Percentiles rank a stretch among this genome's conserved stretches.
These are phyloP conservation scores for Auricularia sp. DNA, from an alignment of 768 basidiomycete species.

Conservation along the genomic window DNA sequence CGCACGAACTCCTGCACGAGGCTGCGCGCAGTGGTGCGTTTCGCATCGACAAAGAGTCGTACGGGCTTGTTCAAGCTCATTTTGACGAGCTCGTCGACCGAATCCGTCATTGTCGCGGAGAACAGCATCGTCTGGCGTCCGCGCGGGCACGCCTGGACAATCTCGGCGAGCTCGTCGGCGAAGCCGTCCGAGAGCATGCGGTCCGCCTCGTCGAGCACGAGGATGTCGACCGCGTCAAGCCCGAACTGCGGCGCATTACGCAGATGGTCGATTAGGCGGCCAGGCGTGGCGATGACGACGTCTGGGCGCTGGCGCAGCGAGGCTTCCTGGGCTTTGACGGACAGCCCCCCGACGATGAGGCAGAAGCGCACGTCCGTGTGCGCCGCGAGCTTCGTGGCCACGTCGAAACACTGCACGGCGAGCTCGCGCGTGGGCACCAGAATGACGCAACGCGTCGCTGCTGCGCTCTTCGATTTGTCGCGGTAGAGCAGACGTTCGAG, in stretches of 20 bases:
- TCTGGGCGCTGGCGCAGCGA: constrained; percentile 82
- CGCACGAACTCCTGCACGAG: constrained; percentile 93
- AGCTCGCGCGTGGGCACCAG: constrained; percentile 93
- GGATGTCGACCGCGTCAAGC: constrained; percentile 83
- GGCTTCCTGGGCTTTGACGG: constrained; percentile 84
- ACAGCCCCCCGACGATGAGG: constrained; percentile 91
- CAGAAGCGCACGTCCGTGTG: constrained; percentile 88
- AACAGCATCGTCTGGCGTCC: constrained; percentile 97
- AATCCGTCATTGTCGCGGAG: constrained; percentile 98
- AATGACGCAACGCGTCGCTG: constrained; percentile 81
- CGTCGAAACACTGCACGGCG: constrained; percentile 91
- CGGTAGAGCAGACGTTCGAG: constrained; percentile 87
- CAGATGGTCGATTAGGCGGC: constrained; percentile 94
- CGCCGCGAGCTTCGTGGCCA: constrained; percentile 72
- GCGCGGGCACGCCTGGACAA: constrained; percentile 78
- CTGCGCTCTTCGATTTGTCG: constrained; percentile 78
- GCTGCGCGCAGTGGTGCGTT: constrained; percentile 73
- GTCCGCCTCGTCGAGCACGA: constrained; percentile 96
- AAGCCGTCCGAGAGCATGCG: constrained; percentile 95
- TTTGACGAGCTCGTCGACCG: constrained; percentile 84
- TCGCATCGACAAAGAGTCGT: constrained; percentile 90
- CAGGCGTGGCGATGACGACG: constrained; percentile 92
- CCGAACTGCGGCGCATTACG: constrained; percentile 91
- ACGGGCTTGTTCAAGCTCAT: constrained; percentile 91
- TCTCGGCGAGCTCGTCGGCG: constrained; percentile 87